Percentiles rank a stretch among this genome's conserved stretches.
These are phyloP conservation scores for Phytophthora citrophthora DNA, from an alignment of 352 stramenopile genomes.

Conservation along the genomic window DNA sequence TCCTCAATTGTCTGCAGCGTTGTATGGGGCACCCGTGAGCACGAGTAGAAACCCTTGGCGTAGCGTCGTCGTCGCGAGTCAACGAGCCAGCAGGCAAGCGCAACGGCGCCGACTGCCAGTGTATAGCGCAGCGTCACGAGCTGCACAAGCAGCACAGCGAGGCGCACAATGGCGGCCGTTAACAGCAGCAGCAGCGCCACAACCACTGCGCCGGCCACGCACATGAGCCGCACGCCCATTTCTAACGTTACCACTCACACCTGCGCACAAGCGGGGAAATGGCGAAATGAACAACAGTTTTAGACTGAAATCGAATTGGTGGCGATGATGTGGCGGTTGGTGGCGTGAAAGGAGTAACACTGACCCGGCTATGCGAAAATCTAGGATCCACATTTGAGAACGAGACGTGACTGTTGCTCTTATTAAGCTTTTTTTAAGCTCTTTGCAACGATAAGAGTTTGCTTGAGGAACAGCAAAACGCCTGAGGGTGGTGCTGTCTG, in stretches of 20 bases:
- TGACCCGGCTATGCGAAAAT: constrained; percentile 1
- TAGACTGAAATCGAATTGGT: background rate
- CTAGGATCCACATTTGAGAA: constrained; percentile 4
- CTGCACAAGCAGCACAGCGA: constrained; percentile 26
- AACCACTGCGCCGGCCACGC: constrained; percentile 15
- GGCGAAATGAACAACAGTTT: constrained; percentile 11
- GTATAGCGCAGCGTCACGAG: constrained; percentile 36
- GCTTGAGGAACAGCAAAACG: background rate
- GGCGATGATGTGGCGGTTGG: background rate
- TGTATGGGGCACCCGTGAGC: constrained; percentile 21
- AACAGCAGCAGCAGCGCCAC: constrained; percentile 28
- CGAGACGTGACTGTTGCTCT: background rate
- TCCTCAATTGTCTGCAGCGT: background rate
- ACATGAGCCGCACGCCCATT: constrained; percentile 29
- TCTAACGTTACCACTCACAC: background rate
- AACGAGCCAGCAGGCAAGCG: constrained; percentile 27
- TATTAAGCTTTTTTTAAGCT: too few species aligned
- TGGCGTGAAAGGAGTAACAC: background rate
- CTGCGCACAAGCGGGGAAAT: constrained; percentile 8
- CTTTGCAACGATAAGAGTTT: background rate
- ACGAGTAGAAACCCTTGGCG: constrained; percentile 39
- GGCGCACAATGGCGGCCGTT: constrained; percentile 17
- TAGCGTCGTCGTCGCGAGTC: constrained; percentile 34
- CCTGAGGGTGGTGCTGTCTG: background rate
- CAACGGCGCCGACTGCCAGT: constrained; percentile 14